Percentiles rank a stretch among this genome's conserved stretches.
Conservation (phyloP, 1,139 yeast species). For the Blastobotrys capitulatus region DNA sequence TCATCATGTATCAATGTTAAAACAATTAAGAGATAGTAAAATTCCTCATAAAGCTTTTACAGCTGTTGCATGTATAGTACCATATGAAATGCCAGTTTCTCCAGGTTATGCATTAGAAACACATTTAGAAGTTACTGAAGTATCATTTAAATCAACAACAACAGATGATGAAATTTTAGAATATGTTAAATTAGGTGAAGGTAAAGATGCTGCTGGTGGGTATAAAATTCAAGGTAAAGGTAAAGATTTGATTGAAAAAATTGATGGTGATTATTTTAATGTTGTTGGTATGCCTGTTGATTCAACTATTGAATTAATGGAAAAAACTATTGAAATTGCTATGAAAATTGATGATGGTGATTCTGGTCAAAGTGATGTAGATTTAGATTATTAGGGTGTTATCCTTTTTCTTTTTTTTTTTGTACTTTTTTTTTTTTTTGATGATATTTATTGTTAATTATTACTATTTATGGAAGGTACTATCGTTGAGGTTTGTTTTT, state of each 20-base stretch:
- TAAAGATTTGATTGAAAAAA: conserved; percentile 47
- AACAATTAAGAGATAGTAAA: conserved; percentile 44
- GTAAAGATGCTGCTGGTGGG: conserved; percentile 84
- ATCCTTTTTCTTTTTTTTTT: not conserved
- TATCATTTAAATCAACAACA: conserved; percentile 43
- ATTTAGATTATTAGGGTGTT: conserved; percentile 4
- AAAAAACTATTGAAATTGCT: conserved; percentile 30
- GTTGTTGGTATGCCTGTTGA: conserved; percentile 86
- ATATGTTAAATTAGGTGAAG: conserved; percentile 72
- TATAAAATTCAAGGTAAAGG: conserved; percentile 73
- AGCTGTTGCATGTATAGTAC: conserved; percentile 54
- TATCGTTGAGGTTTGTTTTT: too few relatives aligned
- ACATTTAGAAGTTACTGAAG: conserved; percentile 42
- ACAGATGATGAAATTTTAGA: conserved; percentile 49
- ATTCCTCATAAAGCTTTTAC: conserved; percentile 56
- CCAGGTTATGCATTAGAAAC: conserved; percentile 39
- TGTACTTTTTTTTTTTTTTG: not conserved
- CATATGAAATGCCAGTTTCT: conserved; percentile 34
- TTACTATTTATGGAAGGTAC: too few relatives aligned
- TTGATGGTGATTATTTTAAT: conserved; percentile 78
- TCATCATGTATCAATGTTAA: conserved; percentile 41
- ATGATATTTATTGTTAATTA: too few relatives aligned
- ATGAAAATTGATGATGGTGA: conserved; percentile 15
- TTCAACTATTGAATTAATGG: conserved; percentile 45
- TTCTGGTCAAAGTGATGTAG: conserved; percentile 12